These are phyloP conservation scores for Elaeagnus macrophylla DNA, from an alignment of 306 rosid species.

Conservation along the genomic window DNA sequence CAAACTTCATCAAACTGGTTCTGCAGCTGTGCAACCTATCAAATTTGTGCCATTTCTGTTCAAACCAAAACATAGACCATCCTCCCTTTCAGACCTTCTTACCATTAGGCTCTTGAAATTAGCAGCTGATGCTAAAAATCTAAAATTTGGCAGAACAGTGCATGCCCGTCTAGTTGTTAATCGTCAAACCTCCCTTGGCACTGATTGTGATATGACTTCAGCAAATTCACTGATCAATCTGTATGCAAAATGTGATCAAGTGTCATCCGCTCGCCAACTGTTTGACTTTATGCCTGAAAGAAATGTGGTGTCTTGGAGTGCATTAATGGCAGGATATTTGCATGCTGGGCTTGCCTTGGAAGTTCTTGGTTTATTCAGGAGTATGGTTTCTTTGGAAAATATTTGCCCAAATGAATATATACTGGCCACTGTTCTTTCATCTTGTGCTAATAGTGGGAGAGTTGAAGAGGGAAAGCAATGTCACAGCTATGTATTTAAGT, in stretches of 20 bases:
- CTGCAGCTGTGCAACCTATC: not conserved
- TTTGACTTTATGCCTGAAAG: conserved; percentile 40
- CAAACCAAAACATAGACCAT: conserved; percentile 6
- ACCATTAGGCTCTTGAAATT: conserved; percentile 38
- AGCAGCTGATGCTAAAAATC: conserved; percentile 30
- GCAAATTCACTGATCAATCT: conserved; percentile 38
- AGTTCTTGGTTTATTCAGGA: conserved; percentile 36
- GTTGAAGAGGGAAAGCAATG: conserved; percentile 54
- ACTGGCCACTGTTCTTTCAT: conserved; percentile 38
- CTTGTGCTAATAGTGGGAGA: conserved; percentile 40
- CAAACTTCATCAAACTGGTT: not conserved
- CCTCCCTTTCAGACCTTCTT: conserved; percentile 21
- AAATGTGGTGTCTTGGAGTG: conserved; percentile 50
- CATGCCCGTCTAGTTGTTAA: conserved; percentile 42
- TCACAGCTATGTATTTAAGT: conserved; percentile 44
- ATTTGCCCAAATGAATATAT: conserved; percentile 37
- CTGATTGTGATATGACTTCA: conserved; percentile 13
- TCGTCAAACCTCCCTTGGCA: conserved; percentile 11
- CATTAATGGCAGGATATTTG: conserved; percentile 51
- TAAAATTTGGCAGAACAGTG: conserved; percentile 36
- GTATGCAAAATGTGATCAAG: conserved; percentile 33
- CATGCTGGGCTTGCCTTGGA: conserved; percentile 32
- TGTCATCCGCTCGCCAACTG: conserved; percentile 32
- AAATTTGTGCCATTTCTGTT: not conserved
- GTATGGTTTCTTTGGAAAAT: conserved; percentile 21